Percentiles rank a stretch among this genome's conserved stretches.
Conservation (phyloP, 1,284 basidiomycete species). For the Cutaneotrichosporon sp. region DNA sequence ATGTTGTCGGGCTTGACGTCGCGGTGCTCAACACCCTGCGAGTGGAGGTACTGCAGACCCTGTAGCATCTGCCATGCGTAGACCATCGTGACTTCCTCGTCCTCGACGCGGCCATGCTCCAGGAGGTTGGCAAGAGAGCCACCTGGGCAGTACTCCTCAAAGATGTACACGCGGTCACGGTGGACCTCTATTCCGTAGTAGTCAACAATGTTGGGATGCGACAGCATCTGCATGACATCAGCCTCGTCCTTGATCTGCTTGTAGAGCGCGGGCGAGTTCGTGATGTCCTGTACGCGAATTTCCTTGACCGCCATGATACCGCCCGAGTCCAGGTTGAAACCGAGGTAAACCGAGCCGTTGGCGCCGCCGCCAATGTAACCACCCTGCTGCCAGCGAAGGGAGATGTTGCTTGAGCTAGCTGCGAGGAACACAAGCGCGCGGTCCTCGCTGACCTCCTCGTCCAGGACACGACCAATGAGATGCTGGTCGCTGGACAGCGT, state of each 20-base stretch:
- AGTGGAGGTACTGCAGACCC: slow-evolving; percentile 91
- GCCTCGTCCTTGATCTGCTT: slow-evolving; percentile 96
- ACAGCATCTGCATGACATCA: slow-evolving; percentile 96
- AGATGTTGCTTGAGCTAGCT: slow-evolving; percentile 87
- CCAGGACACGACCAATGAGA: slow-evolving; percentile 79
- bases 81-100: slow-evolving; percentile 91
- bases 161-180: slow-evolving; percentile 98
- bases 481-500: slow-evolving; percentile 64
- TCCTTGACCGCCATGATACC: slow-evolving; percentile 99
- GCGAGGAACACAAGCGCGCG: slow-evolving; percentile 86
- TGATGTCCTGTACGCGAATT: slow-evolving; percentile 92
- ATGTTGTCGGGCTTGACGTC: slow-evolving; percentile 99
- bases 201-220: slow-evolving; percentile 97
- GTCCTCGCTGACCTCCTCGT: slow-evolving; percentile 86
- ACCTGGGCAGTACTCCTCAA: slow-evolving; percentile 97
- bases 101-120: slow-evolving; percentile 92
- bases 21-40: slow-evolving; percentile 87
- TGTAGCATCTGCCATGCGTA: slow-evolving; percentile 98
- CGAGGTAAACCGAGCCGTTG: slow-evolving; percentile 95
- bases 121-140: slow-evolving; percentile 85
- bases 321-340: slow-evolving; percentile 93
- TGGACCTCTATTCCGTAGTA: slow-evolving; percentile 98
- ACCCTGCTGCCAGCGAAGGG: slow-evolving; percentile 97
- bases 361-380: slow-evolving; percentile 96
- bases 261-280: slow-evolving; percentile 74